phyloP scores from a whole-genome alignment of 495 filamentous ascomycete species.

The Penicillium pulvis region DNA sequence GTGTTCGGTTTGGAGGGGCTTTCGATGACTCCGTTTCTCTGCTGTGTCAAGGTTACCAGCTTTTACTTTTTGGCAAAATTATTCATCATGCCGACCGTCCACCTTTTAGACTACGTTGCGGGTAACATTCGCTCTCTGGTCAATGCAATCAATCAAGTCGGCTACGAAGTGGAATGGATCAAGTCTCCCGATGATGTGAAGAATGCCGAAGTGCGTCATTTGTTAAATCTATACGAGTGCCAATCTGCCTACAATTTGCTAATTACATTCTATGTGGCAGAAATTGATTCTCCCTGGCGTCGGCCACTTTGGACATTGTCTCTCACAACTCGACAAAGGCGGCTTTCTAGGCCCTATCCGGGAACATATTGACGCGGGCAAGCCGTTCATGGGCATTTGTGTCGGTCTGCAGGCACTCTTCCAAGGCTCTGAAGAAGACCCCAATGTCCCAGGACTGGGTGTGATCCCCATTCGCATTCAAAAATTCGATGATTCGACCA shows the following conservation, averaged over 20 bases:
- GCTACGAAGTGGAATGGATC: constrained; percentile 93
- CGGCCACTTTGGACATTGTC: constrained; percentile 95
- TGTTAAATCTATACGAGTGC: not conserved
- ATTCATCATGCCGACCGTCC: constrained; percentile 78
- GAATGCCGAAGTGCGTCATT: constrained; percentile 71
- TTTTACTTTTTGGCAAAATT: not conserved
- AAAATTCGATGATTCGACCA: constrained; percentile 74
- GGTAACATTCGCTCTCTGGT: constrained; percentile 94
- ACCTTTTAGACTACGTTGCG: constrained; percentile 83
- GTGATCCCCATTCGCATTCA: constrained; percentile 70
- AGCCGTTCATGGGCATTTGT: constrained; percentile 98
- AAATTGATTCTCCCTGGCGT: constrained; percentile 94
- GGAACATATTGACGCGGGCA: constrained; percentile 78
- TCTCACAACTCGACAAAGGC: constrained; percentile 74
- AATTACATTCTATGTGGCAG: constrained; percentile 36
- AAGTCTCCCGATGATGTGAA: constrained; percentile 78
- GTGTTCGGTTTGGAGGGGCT: constrained; percentile 26
- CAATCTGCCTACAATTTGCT: not conserved
- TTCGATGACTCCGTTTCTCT: constrained; percentile 13
- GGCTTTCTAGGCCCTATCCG: constrained; percentile 80
- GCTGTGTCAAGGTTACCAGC: not conserved
- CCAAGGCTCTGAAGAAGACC: constrained; percentile 76
- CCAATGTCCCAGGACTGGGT: constrained; percentile 68
- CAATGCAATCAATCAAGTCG: constrained; percentile 94
- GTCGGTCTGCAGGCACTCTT: constrained; percentile 93